Conservation (phyloP, 306 rosid species). For the Adenanthera pavonina region DNA sequence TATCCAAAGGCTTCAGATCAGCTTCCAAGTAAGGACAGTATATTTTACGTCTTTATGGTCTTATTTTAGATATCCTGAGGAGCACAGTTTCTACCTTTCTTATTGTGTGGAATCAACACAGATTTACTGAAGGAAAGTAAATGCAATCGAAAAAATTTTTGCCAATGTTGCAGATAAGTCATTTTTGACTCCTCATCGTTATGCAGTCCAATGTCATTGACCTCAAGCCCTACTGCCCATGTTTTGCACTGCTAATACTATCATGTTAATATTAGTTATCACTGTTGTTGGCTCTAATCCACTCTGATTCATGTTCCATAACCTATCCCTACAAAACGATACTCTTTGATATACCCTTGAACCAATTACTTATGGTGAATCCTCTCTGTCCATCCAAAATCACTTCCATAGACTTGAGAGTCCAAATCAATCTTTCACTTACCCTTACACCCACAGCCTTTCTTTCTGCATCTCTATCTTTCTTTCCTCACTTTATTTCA, state of each 20-base stretch:
- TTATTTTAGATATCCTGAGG: not conserved
- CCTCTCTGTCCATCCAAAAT: constrained; percentile 9
- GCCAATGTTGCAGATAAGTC: constrained; percentile 16
- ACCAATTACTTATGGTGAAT: constrained; percentile 7
- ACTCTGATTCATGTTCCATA: not conserved
- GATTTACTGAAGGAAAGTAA: constrained; percentile 9
- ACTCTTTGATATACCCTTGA: not conserved
- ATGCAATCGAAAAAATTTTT: not conserved
- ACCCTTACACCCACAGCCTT: constrained; percentile 2
- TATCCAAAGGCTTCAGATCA: not conserved
- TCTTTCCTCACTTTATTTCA: constrained; percentile 13
- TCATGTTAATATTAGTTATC: constrained; percentile 1
- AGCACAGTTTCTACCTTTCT: not conserved
- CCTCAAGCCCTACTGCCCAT: not conserved
- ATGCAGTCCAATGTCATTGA: constrained; percentile 7
- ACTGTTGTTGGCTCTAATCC: not conserved
- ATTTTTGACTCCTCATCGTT: constrained; percentile 1
- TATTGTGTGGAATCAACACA: not conserved
- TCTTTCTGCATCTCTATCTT: not conserved
- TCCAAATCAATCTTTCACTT: constrained; percentile 9
- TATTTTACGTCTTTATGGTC: not conserved
- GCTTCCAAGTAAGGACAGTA: not conserved
- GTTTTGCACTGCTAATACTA: not conserved
- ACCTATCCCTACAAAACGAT: not conserved
- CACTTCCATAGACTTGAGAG: constrained; percentile 4